These are phyloP conservation scores for Kalmusia sp. DNA, from an alignment of 2,329 filamentous ascomycete genomes.

Conservation along the genomic window DNA sequence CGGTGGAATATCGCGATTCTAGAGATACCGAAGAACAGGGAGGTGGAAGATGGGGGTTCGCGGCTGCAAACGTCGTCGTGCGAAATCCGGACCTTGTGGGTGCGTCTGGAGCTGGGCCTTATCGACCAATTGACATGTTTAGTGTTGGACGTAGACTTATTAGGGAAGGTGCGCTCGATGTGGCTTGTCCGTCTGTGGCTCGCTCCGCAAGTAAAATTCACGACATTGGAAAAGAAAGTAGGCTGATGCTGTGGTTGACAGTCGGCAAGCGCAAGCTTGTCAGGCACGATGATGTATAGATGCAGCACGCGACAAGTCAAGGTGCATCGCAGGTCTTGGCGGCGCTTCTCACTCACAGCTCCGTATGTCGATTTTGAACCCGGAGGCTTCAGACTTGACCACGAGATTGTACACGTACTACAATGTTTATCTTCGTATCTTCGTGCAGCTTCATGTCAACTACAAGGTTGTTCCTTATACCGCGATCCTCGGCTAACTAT, in stretches of 20 bases:
- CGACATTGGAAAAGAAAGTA: conserved; percentile 4
- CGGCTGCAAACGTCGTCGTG: conserved; percentile 15
- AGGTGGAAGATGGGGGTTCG: conserved; percentile 2
- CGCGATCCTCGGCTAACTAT: no score
- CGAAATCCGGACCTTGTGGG: conserved; percentile 19
- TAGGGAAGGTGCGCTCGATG: conserved; percentile 35
- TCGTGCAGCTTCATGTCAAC: no score
- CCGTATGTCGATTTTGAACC: background rate
- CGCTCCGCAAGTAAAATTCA: background rate
- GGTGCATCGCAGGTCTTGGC: conserved; percentile 1
- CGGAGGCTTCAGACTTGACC: background rate
- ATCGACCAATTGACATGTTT: conserved; percentile 29
- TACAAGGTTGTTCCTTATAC: no score
- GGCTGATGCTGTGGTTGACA: background rate
- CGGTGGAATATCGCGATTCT: conserved; percentile 14
- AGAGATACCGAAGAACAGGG: conserved; percentile 1
- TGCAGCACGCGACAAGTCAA: conserved; percentile 5
- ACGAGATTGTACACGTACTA: no score
- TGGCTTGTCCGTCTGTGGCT: conserved; percentile 13
- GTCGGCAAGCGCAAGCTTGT: background rate
- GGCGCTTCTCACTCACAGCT: background rate
- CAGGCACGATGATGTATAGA: background rate
- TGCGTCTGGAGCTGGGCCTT: conserved; percentile 27
- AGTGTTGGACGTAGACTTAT: conserved; percentile 31
- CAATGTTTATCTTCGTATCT: no score